Conservation (phyloP, 2,329 filamentous ascomycete species). For the Pseudocercospora cruenta region DNA sequence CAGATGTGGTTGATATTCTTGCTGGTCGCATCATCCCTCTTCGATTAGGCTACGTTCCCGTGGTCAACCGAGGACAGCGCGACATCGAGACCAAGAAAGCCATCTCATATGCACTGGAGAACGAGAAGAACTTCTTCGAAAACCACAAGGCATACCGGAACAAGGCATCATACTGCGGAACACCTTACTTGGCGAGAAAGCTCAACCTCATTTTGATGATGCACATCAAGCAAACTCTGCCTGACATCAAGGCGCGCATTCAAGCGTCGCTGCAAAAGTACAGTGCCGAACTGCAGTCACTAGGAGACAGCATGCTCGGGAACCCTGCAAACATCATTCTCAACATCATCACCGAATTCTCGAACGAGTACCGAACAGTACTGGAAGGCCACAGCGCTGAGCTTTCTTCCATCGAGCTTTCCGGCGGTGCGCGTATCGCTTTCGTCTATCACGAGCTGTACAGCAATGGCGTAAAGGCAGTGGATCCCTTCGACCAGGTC, state of each 20-base stretch:
- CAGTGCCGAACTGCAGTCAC: constrained; percentile 72
- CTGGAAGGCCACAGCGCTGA: constrained; percentile 96
- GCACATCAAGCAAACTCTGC: constrained; percentile 99
- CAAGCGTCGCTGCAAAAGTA: constrained; percentile 94
- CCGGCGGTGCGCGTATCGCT: constrained; percentile 95
- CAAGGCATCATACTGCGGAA: constrained; percentile 98
- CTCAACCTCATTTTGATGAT: constrained; percentile 99
- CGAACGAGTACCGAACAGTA: constrained; percentile 94
- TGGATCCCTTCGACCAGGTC: constrained; percentile 95
- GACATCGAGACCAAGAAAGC: constrained; percentile 98
- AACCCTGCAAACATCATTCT: constrained; percentile 96
- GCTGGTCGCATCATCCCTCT: constrained; percentile 96
- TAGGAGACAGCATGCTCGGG: constrained; percentile 93
- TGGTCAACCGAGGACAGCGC: constrained; percentile 95
- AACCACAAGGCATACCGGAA: constrained; percentile 98
- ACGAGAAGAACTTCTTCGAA: constrained; percentile 96
- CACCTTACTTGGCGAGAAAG: constrained; percentile 93
- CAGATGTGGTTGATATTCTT: constrained; percentile 97
- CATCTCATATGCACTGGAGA: constrained; percentile 86
- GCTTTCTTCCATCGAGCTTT: constrained; percentile 89
- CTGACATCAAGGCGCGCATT: constrained; percentile 97
- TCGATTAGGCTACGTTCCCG: constrained; percentile 91
- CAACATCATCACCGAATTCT: constrained; percentile 99
- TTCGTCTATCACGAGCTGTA: constrained; percentile 99
- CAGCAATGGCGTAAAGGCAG: constrained; percentile 93